Evolutionary conservation across 2,329 filamentous ascomycete genomes (phyloP).

Genomic region (Canariomyces notabilis): DNA sequence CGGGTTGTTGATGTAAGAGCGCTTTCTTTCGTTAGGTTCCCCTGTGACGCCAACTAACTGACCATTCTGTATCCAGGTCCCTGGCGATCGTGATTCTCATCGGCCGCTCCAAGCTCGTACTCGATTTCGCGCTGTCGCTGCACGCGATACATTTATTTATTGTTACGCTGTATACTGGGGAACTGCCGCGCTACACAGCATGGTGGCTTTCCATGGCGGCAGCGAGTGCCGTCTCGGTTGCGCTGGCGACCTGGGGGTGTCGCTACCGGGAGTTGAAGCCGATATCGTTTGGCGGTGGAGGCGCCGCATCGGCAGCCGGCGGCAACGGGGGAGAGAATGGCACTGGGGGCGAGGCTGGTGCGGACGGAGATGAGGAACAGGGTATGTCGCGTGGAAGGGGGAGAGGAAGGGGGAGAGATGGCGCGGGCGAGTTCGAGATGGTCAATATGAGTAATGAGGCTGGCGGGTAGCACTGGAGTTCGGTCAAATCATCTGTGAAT

Average conservation of each 20-base stretch:
- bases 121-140: slow-evolving; percentile 88
- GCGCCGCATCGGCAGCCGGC: slow-evolving; percentile 36
- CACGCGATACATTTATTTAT: slow-evolving; percentile 33
- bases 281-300: slow-evolving; percentile 72
- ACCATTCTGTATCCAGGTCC: slow-evolving; percentile 51
- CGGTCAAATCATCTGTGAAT: not conserved
- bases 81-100: slow-evolving; percentile 80
- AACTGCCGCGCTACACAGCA: slow-evolving; percentile 69
- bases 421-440: slow-evolving; percentile 62
- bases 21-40: slow-evolving; percentile 14
- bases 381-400: slow-evolving; percentile 47
- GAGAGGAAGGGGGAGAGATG: slow-evolving; percentile 49
- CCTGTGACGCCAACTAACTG: not conserved
- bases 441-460: slow-evolving; percentile 37
- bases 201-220: slow-evolving; percentile 70
- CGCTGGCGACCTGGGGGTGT: slow-evolving; percentile 82
- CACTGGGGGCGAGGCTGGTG: slow-evolving; percentile 20
- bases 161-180: slow-evolving; percentile 69
- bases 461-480: not conserved
- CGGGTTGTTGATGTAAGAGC: slow-evolving; percentile 44
- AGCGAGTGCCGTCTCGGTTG: slow-evolving; percentile 44
- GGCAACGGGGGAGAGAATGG: slow-evolving; percentile 21
- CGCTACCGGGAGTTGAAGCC: slow-evolving; percentile 84
- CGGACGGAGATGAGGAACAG: slow-evolving; percentile 41
- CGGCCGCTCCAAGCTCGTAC: slow-evolving; percentile 85